phyloP scores from a whole-genome alignment of 805 yeast genomes.

The Saturnispora zaruensis region DNA sequence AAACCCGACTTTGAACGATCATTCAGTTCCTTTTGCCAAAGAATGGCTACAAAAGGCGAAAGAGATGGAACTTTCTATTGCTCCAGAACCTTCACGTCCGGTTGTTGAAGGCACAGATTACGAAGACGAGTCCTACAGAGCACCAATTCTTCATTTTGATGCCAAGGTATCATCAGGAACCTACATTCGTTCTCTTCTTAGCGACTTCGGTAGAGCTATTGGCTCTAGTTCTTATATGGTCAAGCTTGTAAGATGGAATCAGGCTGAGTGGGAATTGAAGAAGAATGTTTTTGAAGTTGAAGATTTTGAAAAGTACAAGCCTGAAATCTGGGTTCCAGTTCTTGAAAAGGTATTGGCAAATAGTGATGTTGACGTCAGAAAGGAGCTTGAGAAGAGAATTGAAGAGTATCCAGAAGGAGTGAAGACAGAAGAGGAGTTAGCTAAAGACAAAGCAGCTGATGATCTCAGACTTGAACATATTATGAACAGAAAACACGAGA shows the following conservation, averaged over 20 bases:
- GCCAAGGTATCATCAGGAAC: slow-evolving; percentile 91
- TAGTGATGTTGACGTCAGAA: slow-evolving; percentile 30
- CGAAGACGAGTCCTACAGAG: slow-evolving; percentile 35
- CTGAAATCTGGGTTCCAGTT: slow-evolving; percentile 63
- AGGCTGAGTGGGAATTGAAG: slow-evolving; percentile 77
- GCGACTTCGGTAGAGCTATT: slow-evolving; percentile 80
- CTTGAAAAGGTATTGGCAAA: slow-evolving; percentile 45
- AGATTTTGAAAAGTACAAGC: slow-evolving; percentile 55
- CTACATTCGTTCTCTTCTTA: slow-evolving; percentile 79
- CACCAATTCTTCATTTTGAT: slow-evolving; percentile 65
- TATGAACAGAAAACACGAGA: slow-evolving; percentile 2
- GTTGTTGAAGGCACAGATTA: slow-evolving; percentile 29
- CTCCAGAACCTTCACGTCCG: slow-evolving; percentile 32
- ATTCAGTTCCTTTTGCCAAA: slow-evolving; percentile 49
- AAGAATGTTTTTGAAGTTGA: slow-evolving; percentile 57
- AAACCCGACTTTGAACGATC: slow-evolving; percentile 55
- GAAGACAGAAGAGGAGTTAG: slow-evolving; percentile 3
- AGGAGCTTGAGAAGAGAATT: slow-evolving; percentile 31
- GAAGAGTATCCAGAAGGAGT: slow-evolving; percentile 11
- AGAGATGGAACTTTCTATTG: slow-evolving; percentile 19
- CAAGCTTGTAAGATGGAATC: slow-evolving; percentile 60
- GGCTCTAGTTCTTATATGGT: slow-evolving; percentile 86
- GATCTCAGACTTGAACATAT: slow-evolving; percentile 5
- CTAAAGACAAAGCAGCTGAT: slow-evolving; percentile 5
- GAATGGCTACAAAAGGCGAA: slow-evolving; percentile 41